Evolutionary conservation across 2,329 filamentous ascomycete genomes (phyloP).

Genomic region (Podosphaera fusca): DNA sequence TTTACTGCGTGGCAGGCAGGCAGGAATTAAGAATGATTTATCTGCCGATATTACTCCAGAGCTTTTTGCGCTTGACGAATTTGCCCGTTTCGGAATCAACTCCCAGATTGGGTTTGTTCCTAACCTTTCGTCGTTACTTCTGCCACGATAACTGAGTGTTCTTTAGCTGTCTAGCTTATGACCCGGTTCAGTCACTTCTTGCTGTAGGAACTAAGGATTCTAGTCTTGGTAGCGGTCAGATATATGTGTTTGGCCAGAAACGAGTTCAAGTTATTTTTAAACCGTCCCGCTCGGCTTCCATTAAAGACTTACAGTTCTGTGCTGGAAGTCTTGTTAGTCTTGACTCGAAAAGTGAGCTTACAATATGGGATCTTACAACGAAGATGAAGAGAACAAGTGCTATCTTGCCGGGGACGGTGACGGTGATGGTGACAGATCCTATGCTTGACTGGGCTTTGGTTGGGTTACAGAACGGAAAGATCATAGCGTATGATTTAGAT

Average conservation of each 20-base stretch:
- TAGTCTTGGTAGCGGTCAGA: conserved; percentile 62
- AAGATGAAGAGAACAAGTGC: conserved; percentile 44
- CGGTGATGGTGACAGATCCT: conserved; percentile 57
- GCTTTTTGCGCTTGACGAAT: conserved; percentile 64
- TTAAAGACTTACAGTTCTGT: conserved; percentile 61
- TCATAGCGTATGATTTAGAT: conserved; percentile 85
- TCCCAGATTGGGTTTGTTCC: conserved; percentile 38
- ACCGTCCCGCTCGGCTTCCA: conserved; percentile 48
- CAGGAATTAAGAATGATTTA: conserved; percentile 77
- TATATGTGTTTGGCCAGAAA: conserved; percentile 70
- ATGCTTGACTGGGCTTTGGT: conserved; percentile 85
- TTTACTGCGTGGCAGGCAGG: conserved; percentile 79
- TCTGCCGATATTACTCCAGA: conserved; percentile 59
- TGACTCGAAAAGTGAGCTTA: conserved; percentile 67
- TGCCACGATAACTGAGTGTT: conserved; percentile 3
- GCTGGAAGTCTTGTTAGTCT: conserved; percentile 67
- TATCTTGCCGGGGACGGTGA: conserved; percentile 54
- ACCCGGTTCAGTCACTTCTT: conserved; percentile 79
- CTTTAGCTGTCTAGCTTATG: conserved; percentile 66
- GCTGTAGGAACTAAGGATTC: conserved; percentile 79
- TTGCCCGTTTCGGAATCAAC: conserved; percentile 61
- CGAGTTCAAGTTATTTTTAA: conserved; percentile 56
- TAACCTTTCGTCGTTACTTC: conserved; percentile 1
- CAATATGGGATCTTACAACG: conserved; percentile 57
- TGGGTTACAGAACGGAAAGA: conserved; percentile 59